Evolutionary conservation across 2,329 filamentous ascomycete species (phyloP), one percentile per base, ranked within the genome.

Genomic region (Hypoxylon sp.): DNA sequence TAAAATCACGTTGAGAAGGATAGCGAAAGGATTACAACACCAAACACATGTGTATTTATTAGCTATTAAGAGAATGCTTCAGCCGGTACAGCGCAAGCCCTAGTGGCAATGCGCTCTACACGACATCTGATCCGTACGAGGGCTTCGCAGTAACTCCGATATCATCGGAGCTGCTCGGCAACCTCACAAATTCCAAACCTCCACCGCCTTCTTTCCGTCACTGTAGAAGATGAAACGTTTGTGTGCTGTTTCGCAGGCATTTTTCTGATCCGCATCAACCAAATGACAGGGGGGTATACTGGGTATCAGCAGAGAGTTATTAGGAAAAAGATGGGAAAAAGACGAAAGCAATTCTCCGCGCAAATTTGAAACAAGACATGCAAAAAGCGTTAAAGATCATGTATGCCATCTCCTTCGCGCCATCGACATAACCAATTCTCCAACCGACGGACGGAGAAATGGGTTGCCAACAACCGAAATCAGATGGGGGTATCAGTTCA

Each of bases 221-320:
- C 56, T 54, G 51, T 48, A 68, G 59, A 47, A 67, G 56, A 67
- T 56, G 58, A 62, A 63, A 68, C 59, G 54, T 65, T 63, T 69
- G 65, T 67, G 63, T 70, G 61, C 57, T 63, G 68, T 68, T 62
- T 68, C 66, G 58, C 58, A 62, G 63, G 64, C 68, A 63, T 71
- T 67, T 67, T 68, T 69, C 62, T 62, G 68, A 65, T 68, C 64
- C 65, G 62, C 60, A 67, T 69, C 65, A 70, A 71, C 69, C 69
- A 71, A 75, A 74, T 57, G 71, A 74, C 68, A 71, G 71, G 65
- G 65, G 74, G 74, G 74, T 76, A 76, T 76, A 76, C 74, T 76
- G 74, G 74, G 74, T 76, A 76, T 76, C 74, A 76, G 74, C 69
- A 71, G 72, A 71, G 72, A 73, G 53, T 66, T 41, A 65, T 55